Percentiles rank a stretch among this genome's conserved stretches.
phyloP scores from a whole-genome alignment of 164 flowering plant species.

The Annona squamosa region DNA sequence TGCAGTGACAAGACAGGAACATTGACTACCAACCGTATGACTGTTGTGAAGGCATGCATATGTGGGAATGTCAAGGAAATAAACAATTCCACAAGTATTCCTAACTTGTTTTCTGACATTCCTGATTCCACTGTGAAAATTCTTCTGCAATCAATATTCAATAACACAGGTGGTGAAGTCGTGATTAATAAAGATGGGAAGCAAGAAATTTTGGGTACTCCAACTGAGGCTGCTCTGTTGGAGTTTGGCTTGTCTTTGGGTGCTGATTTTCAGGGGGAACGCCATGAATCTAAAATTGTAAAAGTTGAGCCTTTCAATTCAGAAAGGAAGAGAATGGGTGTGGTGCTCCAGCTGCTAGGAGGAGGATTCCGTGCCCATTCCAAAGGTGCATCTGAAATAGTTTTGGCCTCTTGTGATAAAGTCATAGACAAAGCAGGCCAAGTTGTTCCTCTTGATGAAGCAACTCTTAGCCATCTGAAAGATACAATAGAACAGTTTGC shows the following conservation, averaged over 20 bases:
- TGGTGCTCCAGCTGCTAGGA: slow-evolving; percentile 60
- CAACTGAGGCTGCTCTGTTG: slow-evolving; percentile 83
- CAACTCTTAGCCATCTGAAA: slow-evolving; percentile 33
- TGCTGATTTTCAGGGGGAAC: slow-evolving; percentile 60
- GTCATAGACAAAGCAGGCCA: slow-evolving; percentile 49
- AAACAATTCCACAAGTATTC: slow-evolving; percentile 16
- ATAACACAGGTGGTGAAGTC: slow-evolving; percentile 89
- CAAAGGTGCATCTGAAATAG: slow-evolving; percentile 93
- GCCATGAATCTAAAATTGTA: slow-evolving; percentile 42
- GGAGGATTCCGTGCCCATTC: slow-evolving; percentile 66
- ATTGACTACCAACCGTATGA: slow-evolving; percentile 88
- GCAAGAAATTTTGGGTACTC: slow-evolving; percentile 74
- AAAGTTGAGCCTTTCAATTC: slow-evolving; percentile 96
- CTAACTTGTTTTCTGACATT: slow-evolving; percentile 27
- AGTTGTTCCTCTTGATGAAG: slow-evolving; percentile 56
- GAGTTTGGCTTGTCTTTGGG: slow-evolving; percentile 83
- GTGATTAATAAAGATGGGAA: slow-evolving; percentile 49
- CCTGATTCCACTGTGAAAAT: slow-evolving; percentile 46
- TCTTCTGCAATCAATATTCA: slow-evolving; percentile 75
- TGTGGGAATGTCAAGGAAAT: slow-evolving; percentile 54
- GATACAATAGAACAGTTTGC: slow-evolving; percentile 73
- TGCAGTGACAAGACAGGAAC: slow-evolving; percentile 99
- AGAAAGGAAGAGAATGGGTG: slow-evolving; percentile 82
- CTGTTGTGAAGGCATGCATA: slow-evolving; percentile 80
- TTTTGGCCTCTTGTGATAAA: slow-evolving; percentile 78